Evolutionary conservation across 768 basidiomycete genomes (phyloP), one percentile per base, ranked within the genome.

Genomic region (Amyloporia xantha): DNA sequence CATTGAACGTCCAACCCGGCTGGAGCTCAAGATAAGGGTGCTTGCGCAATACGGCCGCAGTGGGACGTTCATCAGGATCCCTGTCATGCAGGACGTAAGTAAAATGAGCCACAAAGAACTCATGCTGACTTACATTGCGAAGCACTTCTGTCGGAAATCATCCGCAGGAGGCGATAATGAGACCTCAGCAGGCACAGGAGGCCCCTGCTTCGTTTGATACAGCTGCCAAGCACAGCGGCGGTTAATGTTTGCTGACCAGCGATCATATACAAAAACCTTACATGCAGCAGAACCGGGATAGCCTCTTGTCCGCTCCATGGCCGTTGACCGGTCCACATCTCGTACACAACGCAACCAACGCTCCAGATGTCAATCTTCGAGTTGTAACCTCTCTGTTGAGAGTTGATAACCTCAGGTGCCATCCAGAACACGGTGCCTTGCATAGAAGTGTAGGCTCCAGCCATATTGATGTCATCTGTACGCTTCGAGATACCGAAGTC

Each of bases 371-470:
- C 96, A 43, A 96, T 84, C 70, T 99, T 98, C 61, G 86, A 91
- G 58, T 91, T 94, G 66, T 98, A 98, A 0, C 92, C 92, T 58
- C 86, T 85, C 65, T 84, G 83, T 64, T 86, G 80, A 28, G 87
- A 84, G 53, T 91, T 84, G 51, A 92, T 79, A 47, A 96, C 91
- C 70, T 92, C 94, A 0, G 94, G 94, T 9, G 94, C 94, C 95
- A 98, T 97, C 95, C 96, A 99, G 65, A 96, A 98, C 28, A 98
- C 88, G 17, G 94, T 94, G 21, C 96, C 96, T 64, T 92, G 89
- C 91, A 99, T 93, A 19, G 90, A 88, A 1, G 93, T 95, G 54
- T 80, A 83, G 43, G 87, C 87, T n/a, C 80, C 87, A 58, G 79
- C 79, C 45, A 82, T 77, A 54, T 88, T 82, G 44, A 87, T 78